Conservation (phyloP, 2,329 filamentous ascomycete species). For the Penicillium vulpinum region DNA sequence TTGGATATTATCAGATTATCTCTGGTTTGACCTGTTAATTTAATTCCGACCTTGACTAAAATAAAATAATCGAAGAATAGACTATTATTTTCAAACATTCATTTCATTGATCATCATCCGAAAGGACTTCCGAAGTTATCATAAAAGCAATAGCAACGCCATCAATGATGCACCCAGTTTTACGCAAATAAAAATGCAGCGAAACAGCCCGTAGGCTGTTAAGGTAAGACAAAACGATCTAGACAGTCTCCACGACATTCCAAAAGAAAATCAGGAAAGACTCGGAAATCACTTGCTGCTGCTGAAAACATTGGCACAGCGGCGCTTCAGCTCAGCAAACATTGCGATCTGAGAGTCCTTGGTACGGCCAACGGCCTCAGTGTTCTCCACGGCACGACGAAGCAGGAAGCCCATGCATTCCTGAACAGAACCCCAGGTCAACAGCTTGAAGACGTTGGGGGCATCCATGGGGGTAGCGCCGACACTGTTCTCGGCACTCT, state of each 20-base stretch:
- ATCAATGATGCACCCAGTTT: conserved; percentile 26
- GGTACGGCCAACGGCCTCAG: conserved; percentile 60
- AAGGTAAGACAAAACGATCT: conserved; percentile 2
- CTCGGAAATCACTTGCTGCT: conserved; percentile 16
- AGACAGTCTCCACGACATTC: neutral
- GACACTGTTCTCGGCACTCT: conserved; percentile 25
- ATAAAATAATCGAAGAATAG: too few species aligned
- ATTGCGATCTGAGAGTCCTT: conserved; percentile 43
- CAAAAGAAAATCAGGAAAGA: conserved; percentile 2
- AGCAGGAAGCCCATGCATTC: conserved; percentile 63
- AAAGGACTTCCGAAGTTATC: neutral
- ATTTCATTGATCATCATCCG: conserved; percentile 21
- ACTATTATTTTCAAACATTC: neutral
- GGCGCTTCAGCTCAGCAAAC: conserved; percentile 37
- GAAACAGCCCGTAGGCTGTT: conserved; percentile 1
- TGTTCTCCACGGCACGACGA: conserved; percentile 71
- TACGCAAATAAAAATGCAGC: conserved; percentile 21
- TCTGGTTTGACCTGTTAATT: neutral
- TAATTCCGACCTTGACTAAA: neutral
- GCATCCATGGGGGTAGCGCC: conserved; percentile 31
- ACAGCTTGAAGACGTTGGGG: conserved; percentile 59
- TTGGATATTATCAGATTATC: neutral
- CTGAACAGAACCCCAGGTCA: conserved; percentile 60
- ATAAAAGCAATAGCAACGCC: conserved; percentile 1
- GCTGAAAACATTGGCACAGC: conserved; percentile 28